Evolutionary conservation across 208 protist species (phyloP), one percentile per base, ranked within the genome.

Genomic region (Wallacemonas rigidus): DNA sequence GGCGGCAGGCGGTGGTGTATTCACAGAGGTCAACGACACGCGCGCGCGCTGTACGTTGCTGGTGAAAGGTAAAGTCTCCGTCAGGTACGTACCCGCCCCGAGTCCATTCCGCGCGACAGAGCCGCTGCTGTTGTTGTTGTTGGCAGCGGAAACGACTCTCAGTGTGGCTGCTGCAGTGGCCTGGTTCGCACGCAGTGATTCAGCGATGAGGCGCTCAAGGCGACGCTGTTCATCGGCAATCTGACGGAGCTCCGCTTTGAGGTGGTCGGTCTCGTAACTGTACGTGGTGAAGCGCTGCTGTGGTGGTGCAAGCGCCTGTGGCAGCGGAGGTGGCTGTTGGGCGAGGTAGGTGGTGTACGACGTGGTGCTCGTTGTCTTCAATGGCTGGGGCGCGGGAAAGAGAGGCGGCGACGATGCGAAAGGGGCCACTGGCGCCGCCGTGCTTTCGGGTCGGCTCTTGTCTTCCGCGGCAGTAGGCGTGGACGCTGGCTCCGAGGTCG

Each of bases 231-330:
- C 61, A n/a, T 55, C 55, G 12, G 71, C 17, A 53, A 75, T 75
- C 45, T 75, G 58, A 3, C 55, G 61, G 17, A 75, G 61, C 54
- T 75, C 71, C 15, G 39, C 40, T 44, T 70, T 69, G 45, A 75
- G 58, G 40, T 60, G 26, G 9, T 75, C 71, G 15, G 51, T 48
- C 35, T 75, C 63, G 53, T 75, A 75, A 9, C 39, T 62, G 62
- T 75, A 75, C 43, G 61, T 39, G 9, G 71, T 44, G 3, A 40
- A 26, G 4, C 36, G 54, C 57, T 36, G 41, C 41, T n/a, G 41
- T 2, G 47, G n/a, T 38, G 12, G 36, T 35, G n/a, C 6, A 15
- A 38, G n/a, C 38, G 26, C 47, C 8, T 61, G 67, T 11, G 26
- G 45, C 67, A 61, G 53, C 11, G 11, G 60, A 8, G 60, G 60